Percentiles rank a stretch among this genome's conserved stretches.
Evolutionary conservation across 495 filamentous ascomycete genomes (phyloP).

Genomic region (Polyplosphaeria fusca): DNA sequence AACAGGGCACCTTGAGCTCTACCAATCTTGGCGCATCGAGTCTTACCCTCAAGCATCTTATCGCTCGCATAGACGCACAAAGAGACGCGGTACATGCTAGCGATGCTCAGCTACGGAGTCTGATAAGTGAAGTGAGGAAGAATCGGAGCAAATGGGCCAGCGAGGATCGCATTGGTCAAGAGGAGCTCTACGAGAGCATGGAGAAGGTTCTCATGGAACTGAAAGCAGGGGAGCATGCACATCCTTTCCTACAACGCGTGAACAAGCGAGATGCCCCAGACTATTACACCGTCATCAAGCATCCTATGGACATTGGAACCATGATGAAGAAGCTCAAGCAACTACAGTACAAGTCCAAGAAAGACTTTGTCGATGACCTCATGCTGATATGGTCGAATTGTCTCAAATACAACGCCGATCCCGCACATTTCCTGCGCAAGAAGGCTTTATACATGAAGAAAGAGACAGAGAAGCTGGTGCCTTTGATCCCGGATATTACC

Average conservation of each 20-base stretch:
- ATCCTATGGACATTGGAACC: constrained; percentile 94
- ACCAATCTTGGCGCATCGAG: constrained; percentile 97
- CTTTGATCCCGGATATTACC: constrained; percentile 87
- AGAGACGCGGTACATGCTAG: constrained; percentile 82
- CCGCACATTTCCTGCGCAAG: constrained; percentile 80
- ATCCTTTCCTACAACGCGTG: constrained; percentile 84
- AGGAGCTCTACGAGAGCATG: constrained; percentile 93
- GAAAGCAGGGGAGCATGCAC: constrained; percentile 92
- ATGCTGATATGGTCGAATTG: constrained; percentile 97
- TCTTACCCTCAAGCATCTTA: constrained; percentile 91
- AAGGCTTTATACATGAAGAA: constrained; percentile 96
- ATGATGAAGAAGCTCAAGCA: constrained; percentile 98
- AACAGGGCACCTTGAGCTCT: constrained; percentile 83
- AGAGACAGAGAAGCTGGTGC: constrained; percentile 91
- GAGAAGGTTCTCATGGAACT: constrained; percentile 96
- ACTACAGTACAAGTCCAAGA: constrained; percentile 84
- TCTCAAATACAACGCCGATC: constrained; percentile 88
- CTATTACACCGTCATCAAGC: constrained; percentile 91
- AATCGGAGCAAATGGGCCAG: constrained; percentile 98
- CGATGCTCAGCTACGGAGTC: constrained; percentile 81
- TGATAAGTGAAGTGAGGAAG: constrained; percentile 96
- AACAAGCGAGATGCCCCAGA: constrained; percentile 97
- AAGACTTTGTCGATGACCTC: constrained; percentile 88
- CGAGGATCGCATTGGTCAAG: constrained; percentile 93
- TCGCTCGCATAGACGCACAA: constrained; percentile 89